Conservation (phyloP, 164 flowering plant genomes). For the Saururus chinensis region DNA sequence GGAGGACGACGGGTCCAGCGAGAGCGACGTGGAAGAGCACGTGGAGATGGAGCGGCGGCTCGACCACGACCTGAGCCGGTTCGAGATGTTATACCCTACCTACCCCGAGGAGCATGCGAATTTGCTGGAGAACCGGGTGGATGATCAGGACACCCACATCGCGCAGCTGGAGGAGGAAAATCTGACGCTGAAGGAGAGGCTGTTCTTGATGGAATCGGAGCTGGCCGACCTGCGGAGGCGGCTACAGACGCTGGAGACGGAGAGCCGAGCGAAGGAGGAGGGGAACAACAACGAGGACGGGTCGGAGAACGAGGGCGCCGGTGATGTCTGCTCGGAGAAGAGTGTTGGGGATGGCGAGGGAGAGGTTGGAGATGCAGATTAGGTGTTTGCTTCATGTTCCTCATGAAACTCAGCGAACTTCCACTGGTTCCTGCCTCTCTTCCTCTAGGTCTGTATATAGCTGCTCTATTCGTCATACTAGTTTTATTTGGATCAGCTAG, state of each 20-base stretch:
- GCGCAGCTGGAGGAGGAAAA: slow-evolving; percentile 93
- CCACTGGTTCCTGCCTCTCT: not conserved
- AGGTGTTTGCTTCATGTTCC: not conserved
- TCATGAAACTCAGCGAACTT: not conserved
- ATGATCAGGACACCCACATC: slow-evolving; percentile 87
- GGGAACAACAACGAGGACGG: slow-evolving; percentile 46
- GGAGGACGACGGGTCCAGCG: slow-evolving; percentile 71
- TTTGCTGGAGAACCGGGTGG: slow-evolving; percentile 72
- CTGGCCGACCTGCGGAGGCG: slow-evolving; percentile 67
- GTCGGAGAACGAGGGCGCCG: slow-evolving; percentile 44
- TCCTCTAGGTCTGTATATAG: not conserved
- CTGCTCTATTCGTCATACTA: not conserved
- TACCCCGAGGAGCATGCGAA: slow-evolving; percentile 37
- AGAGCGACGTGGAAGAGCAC: slow-evolving; percentile 94
- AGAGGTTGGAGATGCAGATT: slow-evolving; percentile 1
- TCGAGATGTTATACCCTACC: slow-evolving; percentile 85
- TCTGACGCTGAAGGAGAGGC: slow-evolving; percentile 69
- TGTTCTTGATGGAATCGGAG: slow-evolving; percentile 88
- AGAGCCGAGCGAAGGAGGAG: slow-evolving; percentile 21
- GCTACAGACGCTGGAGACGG: slow-evolving; percentile 60
- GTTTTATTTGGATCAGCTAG: too few species aligned
- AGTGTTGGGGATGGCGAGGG: slow-evolving; percentile 23
- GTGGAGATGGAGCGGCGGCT: slow-evolving; percentile 89
- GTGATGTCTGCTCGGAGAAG: slow-evolving; percentile 24
- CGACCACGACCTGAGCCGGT: slow-evolving; percentile 92